Conservation (phyloP, 1,139 yeast species). For the Magnusiomyces sp. region DNA sequence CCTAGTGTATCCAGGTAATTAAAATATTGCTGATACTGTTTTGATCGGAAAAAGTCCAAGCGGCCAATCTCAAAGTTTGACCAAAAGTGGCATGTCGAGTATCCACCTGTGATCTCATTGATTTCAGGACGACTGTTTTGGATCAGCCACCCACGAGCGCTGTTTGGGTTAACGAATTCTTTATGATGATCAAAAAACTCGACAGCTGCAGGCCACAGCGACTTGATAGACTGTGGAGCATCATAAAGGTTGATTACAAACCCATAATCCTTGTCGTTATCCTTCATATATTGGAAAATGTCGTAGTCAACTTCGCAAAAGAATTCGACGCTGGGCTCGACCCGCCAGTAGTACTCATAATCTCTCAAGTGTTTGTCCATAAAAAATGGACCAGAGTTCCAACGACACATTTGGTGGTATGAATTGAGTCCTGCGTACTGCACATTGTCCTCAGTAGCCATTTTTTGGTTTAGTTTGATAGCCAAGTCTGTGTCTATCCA, state of each 20-base stretch:
- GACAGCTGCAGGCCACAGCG: constrained; percentile 40
- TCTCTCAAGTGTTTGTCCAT: constrained; percentile 48
- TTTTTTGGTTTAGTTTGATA: constrained; percentile 35
- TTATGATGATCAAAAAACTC: constrained; percentile 46
- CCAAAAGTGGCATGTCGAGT: constrained; percentile 83
- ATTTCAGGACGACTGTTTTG: constrained; percentile 18
- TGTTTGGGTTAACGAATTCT: constrained; percentile 51
- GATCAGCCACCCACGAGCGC: constrained; percentile 36
- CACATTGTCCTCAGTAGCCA: constrained; percentile 38
- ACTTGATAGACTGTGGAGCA: constrained; percentile 47
- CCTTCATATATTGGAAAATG: constrained; percentile 58
- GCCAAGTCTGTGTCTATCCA: constrained; percentile 35
- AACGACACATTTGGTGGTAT: constrained; percentile 68
- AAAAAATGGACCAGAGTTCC: constrained; percentile 51
- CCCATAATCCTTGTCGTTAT: constrained; percentile 32
- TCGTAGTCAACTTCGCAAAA: constrained; percentile 58
- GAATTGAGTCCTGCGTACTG: constrained; percentile 51
- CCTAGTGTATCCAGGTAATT: constrained; percentile 58
- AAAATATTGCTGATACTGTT: constrained; percentile 59
- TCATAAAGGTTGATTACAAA: constrained; percentile 51
- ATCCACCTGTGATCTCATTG: constrained; percentile 44
- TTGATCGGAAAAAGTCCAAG: constrained; percentile 65
- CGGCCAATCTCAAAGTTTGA: constrained; percentile 75
- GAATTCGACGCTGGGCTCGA: constrained; percentile 59
- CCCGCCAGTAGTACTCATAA: constrained; percentile 58